phyloP scores from a whole-genome alignment of 140 eudicot species.

The Erigeron philadelphicus region DNA sequence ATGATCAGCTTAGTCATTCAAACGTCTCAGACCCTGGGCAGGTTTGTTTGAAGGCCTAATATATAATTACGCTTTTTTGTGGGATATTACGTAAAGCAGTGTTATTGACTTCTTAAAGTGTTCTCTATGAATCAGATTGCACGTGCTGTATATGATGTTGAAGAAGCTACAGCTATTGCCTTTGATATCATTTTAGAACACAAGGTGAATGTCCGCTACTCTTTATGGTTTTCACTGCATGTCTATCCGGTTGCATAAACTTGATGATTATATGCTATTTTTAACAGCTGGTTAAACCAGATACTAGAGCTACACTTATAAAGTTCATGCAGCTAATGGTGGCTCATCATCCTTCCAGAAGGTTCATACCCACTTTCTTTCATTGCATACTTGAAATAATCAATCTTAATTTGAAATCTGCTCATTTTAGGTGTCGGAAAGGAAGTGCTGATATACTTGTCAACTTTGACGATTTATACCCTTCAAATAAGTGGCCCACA shows the following conservation, averaged over 20 bases:
- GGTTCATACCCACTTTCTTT: slow-evolving; percentile 39
- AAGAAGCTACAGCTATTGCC: slow-evolving; percentile 79
- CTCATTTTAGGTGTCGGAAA: slow-evolving; percentile 62
- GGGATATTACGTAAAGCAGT: neutral
- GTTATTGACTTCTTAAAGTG: slow-evolving; percentile 4
- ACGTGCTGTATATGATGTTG: slow-evolving; percentile 80
- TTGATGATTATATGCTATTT: slow-evolving; percentile 10
- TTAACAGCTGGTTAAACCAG: slow-evolving; percentile 70
- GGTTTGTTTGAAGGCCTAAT: slow-evolving; percentile 37
- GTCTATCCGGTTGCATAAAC: neutral
- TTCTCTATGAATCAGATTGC: slow-evolving; percentile 46
- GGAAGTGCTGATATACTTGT: slow-evolving; percentile 90
- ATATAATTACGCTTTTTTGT: neutral
- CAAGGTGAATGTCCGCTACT: slow-evolving; percentile 44
- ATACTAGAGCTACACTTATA: slow-evolving; percentile 63
- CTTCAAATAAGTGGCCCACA: slow-evolving; percentile 37
- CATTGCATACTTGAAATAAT: slow-evolving; percentile 5
- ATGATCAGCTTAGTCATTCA: slow-evolving; percentile 50
- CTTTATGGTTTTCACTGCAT: neutral
- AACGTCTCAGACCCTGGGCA: slow-evolving; percentile 63
- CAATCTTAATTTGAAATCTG: slow-evolving; percentile 18
- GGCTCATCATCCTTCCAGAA: slow-evolving; percentile 89
- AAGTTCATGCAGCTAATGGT: slow-evolving; percentile 76
- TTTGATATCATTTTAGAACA: slow-evolving; percentile 65
- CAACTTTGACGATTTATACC: slow-evolving; percentile 68